These are phyloP conservation scores for Cyclotella distinguenda DNA, from an alignment of 108 stramenopile species.

Conservation along the genomic window DNA sequence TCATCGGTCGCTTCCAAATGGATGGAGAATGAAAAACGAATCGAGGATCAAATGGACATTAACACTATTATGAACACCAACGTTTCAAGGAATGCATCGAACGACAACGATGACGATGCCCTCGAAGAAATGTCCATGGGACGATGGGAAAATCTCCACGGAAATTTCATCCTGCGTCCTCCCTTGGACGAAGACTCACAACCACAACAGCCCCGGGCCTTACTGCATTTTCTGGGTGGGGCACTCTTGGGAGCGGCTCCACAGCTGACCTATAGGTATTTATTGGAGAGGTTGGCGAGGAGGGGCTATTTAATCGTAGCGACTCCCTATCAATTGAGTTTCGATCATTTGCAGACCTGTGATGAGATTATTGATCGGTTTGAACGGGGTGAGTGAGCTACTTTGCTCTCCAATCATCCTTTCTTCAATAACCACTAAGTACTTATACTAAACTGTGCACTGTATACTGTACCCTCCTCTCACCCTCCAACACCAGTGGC, in stretches of 20 bases:
- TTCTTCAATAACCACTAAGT: too few species aligned
- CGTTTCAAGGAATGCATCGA: not conserved
- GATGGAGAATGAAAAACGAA: constrained; percentile 47
- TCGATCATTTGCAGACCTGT: constrained; percentile 88
- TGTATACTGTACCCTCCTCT: too few species aligned
- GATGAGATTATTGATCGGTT: constrained; percentile 82
- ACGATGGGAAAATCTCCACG: constrained; percentile 73
- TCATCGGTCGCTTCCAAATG: constrained; percentile 32
- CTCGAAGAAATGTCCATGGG: not conserved
- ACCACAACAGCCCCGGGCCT: constrained; percentile 23
- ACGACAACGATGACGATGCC: not conserved
- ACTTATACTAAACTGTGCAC: too few species aligned
- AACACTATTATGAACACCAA: not conserved
- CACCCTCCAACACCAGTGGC: constrained; percentile 1
- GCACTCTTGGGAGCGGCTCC: constrained; percentile 91
- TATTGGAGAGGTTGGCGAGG: constrained; percentile 79
- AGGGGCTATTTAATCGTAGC: constrained; percentile 89
- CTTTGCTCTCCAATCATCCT: too few species aligned
- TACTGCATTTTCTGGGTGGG: constrained; percentile 92
- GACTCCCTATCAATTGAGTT: constrained; percentile 89
- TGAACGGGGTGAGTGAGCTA: constrained; percentile 64
- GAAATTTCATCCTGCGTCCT: constrained; percentile 80
- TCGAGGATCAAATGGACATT: constrained; percentile 39
- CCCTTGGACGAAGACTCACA: too few species aligned
- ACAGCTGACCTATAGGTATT: constrained; percentile 83